Evolutionary conservation across 192 early-diverging fungal genomes (phyloP).

Genomic region (Linnemannia exigua): DNA sequence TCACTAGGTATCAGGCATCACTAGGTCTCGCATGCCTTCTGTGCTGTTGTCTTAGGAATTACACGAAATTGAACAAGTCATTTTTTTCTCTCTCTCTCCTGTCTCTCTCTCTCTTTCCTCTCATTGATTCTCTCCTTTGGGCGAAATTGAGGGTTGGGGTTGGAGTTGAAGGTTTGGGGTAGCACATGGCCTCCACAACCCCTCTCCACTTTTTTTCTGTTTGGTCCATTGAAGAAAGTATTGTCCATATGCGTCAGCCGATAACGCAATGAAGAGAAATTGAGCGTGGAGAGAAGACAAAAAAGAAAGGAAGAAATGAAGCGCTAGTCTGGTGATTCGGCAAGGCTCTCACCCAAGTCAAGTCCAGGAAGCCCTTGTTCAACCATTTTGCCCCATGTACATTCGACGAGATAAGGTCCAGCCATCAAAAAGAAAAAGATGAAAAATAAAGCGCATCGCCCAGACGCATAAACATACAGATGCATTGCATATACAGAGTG

Average conservation of each 20-base stretch:
- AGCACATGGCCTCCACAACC: neutral
- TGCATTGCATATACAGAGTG: neutral
- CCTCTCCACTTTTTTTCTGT: neutral
- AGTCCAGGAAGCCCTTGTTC: neutral
- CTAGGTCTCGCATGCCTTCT: neutral
- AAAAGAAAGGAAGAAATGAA: neutral
- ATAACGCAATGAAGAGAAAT: neutral
- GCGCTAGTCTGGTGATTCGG: slow-evolving; percentile 1
- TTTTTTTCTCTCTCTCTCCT: neutral
- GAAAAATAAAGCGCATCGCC: neutral
- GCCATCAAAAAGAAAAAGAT: no score
- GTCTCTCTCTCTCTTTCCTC: neutral
- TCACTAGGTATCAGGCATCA: neutral
- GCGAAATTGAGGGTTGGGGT: neutral
- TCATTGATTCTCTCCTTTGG: neutral
- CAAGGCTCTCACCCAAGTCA: neutral
- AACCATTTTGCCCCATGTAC: neutral
- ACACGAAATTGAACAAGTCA: neutral
- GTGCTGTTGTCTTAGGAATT: neutral
- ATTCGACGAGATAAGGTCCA: neutral
- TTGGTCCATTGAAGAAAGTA: neutral
- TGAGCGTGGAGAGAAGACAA: neutral
- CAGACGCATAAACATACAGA: neutral
- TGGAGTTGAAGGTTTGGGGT: neutral
- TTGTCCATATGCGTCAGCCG: neutral